These are phyloP conservation scores for Gastrodia elata DNA, from an alignment of 106 monocot genomes.

Conservation along the genomic window DNA sequence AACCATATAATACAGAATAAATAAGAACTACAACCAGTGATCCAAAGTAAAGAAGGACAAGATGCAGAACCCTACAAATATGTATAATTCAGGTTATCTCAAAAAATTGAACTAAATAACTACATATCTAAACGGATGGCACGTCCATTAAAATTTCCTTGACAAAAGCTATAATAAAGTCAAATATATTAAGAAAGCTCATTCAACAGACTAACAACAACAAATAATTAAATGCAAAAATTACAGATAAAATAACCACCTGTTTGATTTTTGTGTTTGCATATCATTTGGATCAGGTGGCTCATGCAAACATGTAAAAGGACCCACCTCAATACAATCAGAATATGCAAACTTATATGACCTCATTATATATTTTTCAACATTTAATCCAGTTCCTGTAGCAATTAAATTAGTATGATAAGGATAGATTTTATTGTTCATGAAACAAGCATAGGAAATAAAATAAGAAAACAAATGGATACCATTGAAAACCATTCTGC, in stretches of 20 bases:
- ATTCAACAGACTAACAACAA: background rate
- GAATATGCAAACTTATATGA: constrained; percentile 96
- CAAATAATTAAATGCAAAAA: background rate
- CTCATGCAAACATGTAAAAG: constrained; percentile 70
- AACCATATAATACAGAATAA: constrained; percentile 83
- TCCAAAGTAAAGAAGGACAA: constrained; percentile 69
- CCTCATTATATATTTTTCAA: constrained; percentile 83
- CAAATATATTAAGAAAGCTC: background rate
- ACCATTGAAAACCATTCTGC: constrained; percentile 90
- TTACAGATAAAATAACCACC: constrained; percentile 22
- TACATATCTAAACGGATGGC: background rate
- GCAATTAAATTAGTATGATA: background rate
- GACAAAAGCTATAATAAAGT: background rate
- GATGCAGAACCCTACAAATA: constrained; percentile 51
- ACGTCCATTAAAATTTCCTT: background rate
- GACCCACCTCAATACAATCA: constrained; percentile 94
- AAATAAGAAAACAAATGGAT: constrained; percentile 10
- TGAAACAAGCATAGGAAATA: background rate
- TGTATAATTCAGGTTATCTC: background rate
- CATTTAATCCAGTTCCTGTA: constrained; percentile 75
- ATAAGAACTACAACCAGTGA: constrained; percentile 65
- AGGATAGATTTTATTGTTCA: background rate
- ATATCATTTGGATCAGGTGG: constrained; percentile 84
- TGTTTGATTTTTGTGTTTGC: constrained; percentile 62
- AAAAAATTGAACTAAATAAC: constrained; percentile 12